Percentiles rank a stretch among this genome's conserved stretches.
These are phyloP conservation scores for Saksenaea vasiformis DNA, from an alignment of 371 early-diverging fungal genomes.

Conservation along the genomic window DNA sequence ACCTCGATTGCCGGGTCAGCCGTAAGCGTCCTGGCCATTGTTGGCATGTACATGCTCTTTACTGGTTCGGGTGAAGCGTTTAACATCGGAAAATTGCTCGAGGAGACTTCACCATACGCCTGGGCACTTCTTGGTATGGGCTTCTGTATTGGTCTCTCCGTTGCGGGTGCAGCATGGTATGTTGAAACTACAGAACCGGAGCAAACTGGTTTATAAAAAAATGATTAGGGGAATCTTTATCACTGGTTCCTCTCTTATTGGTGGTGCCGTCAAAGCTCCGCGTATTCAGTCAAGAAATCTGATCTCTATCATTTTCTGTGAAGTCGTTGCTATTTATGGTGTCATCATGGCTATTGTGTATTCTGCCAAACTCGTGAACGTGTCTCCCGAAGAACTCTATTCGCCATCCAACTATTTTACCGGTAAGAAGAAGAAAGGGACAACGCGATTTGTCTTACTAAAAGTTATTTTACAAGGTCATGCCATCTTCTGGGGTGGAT, in stretches of 20 bases:
- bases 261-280: slow-evolving; percentile 92
- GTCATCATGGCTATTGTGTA: slow-evolving; percentile 97
- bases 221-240: slow-evolving; percentile 89
- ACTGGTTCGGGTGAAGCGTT: slow-evolving; percentile 87
- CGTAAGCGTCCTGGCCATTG: slow-evolving; percentile 37
- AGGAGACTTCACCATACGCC: slow-evolving; percentile 82
- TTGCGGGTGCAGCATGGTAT: slow-evolving; percentile 97
- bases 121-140: slow-evolving; percentile 90
- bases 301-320: slow-evolving; percentile 97
- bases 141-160: slow-evolving; percentile 87
- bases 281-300: slow-evolving; percentile 96
- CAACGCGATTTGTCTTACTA: not conserved
- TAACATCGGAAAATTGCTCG: slow-evolving; percentile 80
- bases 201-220: not conserved
- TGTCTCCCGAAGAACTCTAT: slow-evolving; percentile 46
- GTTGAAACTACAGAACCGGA: slow-evolving; percentile 5
- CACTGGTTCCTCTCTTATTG: slow-evolving; percentile 88
- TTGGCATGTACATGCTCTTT: slow-evolving; percentile 81
- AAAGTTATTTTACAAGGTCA: slow-evolving; percentile 58
- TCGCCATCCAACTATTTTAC: slow-evolving; percentile 66
- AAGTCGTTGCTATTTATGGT: slow-evolving; percentile 98
- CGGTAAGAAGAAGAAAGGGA: slow-evolving; percentile 25
- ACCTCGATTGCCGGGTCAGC: slow-evolving; percentile 31
- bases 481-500: slow-evolving; percentile 95
- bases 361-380: slow-evolving; percentile 75